Percentiles rank a stretch among this genome's conserved stretches.
Conservation (phyloP, 2,329 filamentous ascomycete species). For the Aspergillus alliaceus region DNA sequence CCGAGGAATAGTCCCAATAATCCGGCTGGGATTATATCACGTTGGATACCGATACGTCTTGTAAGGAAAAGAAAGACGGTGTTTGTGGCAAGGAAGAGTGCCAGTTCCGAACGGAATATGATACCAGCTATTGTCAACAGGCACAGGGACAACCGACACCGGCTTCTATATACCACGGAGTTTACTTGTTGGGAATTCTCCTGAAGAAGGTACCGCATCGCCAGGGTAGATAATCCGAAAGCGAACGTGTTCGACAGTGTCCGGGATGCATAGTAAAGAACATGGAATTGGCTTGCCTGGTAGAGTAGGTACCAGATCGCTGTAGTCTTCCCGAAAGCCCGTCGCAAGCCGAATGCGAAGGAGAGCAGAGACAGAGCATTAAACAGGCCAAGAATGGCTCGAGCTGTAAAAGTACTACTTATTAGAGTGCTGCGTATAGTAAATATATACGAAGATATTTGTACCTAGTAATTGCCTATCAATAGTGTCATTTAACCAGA, state of each 20-base stretch:
- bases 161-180: slow-evolving; percentile 35
- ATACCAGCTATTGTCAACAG: slow-evolving; percentile 77
- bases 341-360: slow-evolving; percentile 64
- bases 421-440: not conserved
- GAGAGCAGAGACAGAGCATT: slow-evolving; percentile 70
- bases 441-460: slow-evolving; percentile 4
- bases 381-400: slow-evolving; percentile 72
- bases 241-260: slow-evolving; percentile 97
- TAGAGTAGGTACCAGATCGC: slow-evolving; percentile 79
- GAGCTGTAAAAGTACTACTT: slow-evolving; percentile 50
- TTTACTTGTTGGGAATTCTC: slow-evolving; percentile 25
- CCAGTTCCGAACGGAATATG: slow-evolving; percentile 87
- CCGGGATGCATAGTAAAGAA: slow-evolving; percentile 87
- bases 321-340: slow-evolving; percentile 66
- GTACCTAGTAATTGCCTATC: slow-evolving; percentile 58
- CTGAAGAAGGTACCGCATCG: slow-evolving; percentile 52
- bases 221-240: slow-evolving; percentile 63
- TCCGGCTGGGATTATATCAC: slow-evolving; percentile 64
- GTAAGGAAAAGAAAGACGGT: slow-evolving; percentile 63
- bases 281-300: slow-evolving; percentile 83
- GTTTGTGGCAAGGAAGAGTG: slow-evolving; percentile 71
- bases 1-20: slow-evolving; percentile 64
- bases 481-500: slow-evolving; percentile 59
- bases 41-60: slow-evolving; percentile 53
- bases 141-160: slow-evolving; percentile 66